A percentile compares a stretch with the other conserved stretches of the same genome.
These are phyloP conservation scores for Globisporangium splendens DNA, from an alignment of 352 stramenopile species.

Conservation along the genomic window DNA sequence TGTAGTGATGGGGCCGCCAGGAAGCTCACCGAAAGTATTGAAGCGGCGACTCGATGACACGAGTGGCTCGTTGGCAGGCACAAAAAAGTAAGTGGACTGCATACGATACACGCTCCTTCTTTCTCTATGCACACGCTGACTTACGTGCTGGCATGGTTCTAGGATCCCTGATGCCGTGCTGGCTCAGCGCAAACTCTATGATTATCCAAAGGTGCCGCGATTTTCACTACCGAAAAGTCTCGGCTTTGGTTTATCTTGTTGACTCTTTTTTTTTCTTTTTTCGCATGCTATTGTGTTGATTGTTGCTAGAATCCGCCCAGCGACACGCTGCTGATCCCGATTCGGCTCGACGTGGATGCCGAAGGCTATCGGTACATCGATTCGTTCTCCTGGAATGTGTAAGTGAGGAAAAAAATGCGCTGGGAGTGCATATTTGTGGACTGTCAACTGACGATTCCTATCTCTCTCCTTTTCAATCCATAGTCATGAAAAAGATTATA, in stretches of 20 bases:
- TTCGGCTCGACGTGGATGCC: slow-evolving; percentile 72
- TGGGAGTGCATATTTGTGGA: background rate
- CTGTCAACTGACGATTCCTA: too few species aligned
- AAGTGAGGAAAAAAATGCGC: slow-evolving; percentile 11
- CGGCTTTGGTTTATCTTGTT: background rate
- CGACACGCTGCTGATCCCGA: slow-evolving; percentile 57
- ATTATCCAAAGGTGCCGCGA: slow-evolving; percentile 60
- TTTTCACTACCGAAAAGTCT: background rate
- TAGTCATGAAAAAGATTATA: slow-evolving; percentile 71
- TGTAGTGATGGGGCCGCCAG: slow-evolving; percentile 45
- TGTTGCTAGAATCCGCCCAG: slow-evolving; percentile 37
- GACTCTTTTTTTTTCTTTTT: background rate
- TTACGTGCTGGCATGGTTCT: background rate
- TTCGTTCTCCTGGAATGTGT: slow-evolving; percentile 79
- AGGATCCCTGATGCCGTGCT: slow-evolving; percentile 27
- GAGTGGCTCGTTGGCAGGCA: slow-evolving; percentile 32
- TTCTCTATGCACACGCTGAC: background rate
- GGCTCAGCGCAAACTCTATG: slow-evolving; percentile 57
- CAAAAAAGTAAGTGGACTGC: slow-evolving; percentile 29
- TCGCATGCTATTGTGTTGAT: background rate
- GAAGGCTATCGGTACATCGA: slow-evolving; percentile 83
- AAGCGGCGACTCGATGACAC: slow-evolving; percentile 64
- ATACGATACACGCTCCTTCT: background rate
- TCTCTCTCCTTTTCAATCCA: background rate
- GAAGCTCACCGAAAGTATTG: slow-evolving; percentile 56